Evolutionary conservation across 768 basidiomycete genomes (phyloP).

Genomic region (Tulasnella sp.): DNA sequence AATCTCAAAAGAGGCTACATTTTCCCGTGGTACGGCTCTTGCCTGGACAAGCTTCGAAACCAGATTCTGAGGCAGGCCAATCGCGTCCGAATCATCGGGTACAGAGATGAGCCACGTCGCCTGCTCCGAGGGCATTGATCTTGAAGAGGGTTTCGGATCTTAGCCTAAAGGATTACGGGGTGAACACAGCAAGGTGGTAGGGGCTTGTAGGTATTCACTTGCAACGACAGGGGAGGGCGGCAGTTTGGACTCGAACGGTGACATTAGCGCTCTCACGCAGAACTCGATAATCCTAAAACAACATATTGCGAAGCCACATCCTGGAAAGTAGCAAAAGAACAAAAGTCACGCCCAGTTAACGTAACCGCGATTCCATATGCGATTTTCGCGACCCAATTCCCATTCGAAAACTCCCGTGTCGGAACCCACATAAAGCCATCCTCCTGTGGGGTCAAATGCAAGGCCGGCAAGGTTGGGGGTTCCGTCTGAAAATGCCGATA

Average conservation of each 20-base stretch:
- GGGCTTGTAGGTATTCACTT: background rate
- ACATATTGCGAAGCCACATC: too few relatives aligned
- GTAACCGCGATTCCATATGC: conserved; percentile 3
- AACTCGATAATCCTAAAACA: background rate
- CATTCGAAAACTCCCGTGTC: conserved; percentile 14
- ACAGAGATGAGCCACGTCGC: conserved; percentile 88
- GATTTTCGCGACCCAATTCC: conserved; percentile 3
- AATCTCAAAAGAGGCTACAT: conserved; percentile 55
- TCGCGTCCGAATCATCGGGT: conserved; percentile 77
- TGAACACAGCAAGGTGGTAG: background rate
- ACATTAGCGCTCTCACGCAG: background rate
- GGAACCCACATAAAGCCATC: conserved; percentile 15
- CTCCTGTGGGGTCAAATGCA: conserved; percentile 14
- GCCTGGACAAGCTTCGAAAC: conserved; percentile 48
- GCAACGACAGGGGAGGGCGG: background rate
- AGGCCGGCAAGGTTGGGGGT: conserved; percentile 10
- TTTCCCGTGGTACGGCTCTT: conserved; percentile 35
- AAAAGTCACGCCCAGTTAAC: conserved; percentile 2
- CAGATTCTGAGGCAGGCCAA: conserved; percentile 57
- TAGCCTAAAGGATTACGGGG: background rate
- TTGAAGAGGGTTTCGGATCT: background rate
- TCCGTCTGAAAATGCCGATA: background rate
- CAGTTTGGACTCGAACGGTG: background rate
- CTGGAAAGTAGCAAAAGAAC: background rate
- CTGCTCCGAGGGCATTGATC: conserved; percentile 86